These are phyloP conservation scores for Clitopilus hobsonii DNA, from an alignment of 768 basidiomycete genomes.

Conservation along the genomic window DNA sequence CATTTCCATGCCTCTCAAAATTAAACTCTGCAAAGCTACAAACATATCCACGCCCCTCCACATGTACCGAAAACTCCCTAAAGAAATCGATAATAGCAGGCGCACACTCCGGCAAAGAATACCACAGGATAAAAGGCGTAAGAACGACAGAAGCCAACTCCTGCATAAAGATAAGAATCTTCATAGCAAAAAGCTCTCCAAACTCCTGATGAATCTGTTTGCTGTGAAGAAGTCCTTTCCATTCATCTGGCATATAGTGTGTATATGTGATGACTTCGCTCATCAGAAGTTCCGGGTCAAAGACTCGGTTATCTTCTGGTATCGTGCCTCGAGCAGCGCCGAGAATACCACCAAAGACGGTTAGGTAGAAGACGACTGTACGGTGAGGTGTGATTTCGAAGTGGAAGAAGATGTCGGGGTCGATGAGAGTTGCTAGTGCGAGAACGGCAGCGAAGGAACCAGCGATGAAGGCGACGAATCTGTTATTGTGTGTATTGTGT, in stretches of 20 bases:
- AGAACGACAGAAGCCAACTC: slow-evolving; percentile 89
- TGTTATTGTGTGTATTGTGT: slow-evolving; percentile 22
- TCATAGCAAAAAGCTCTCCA: slow-evolving; percentile 90
- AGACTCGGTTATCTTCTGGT: slow-evolving; percentile 89
- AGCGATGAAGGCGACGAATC: slow-evolving; percentile 93
- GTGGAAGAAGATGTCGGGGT: slow-evolving; percentile 89
- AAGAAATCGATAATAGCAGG: slow-evolving; percentile 95
- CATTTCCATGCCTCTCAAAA: slow-evolving; percentile 90
- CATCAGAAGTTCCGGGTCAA: slow-evolving; percentile 92
- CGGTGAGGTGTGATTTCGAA: slow-evolving; percentile 94
- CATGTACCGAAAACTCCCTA: slow-evolving; percentile 95
- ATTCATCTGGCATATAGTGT: slow-evolving; percentile 93
- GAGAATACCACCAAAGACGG: slow-evolving; percentile 81
- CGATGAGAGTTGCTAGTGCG: slow-evolving; percentile 84
- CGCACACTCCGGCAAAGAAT: slow-evolving; percentile 85
- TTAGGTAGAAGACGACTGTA: slow-evolving; percentile 91
- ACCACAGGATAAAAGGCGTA: slow-evolving; percentile 93
- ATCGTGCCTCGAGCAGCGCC: slow-evolving; percentile 94
- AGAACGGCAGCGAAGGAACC: slow-evolving; percentile 97
- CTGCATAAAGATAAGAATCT: slow-evolving; percentile 79
- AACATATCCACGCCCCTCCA: slow-evolving; percentile 94
- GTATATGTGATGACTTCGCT: slow-evolving; percentile 89
- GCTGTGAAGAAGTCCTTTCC: slow-evolving; percentile 86
- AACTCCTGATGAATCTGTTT: slow-evolving; percentile 92
- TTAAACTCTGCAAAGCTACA: slow-evolving; percentile 99